Base-by-base conservation (phyloP, 2,329 filamentous ascomycete species). In the Cladosporium sp. region DNA sequence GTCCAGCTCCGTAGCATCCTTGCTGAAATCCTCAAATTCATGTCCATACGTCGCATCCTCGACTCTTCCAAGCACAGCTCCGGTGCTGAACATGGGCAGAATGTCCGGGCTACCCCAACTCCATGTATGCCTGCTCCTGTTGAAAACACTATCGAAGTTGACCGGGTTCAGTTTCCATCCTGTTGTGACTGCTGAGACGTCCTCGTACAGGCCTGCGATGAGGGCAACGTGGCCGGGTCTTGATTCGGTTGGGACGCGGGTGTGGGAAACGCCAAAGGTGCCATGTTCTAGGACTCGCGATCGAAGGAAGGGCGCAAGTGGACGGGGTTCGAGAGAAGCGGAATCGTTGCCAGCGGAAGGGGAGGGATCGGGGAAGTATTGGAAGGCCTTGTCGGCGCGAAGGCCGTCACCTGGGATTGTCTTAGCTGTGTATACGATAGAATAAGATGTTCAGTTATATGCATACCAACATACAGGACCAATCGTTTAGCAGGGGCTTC, bases 81-180 rank as follows among this genome's bases (percentile, higher is more conserved):
- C 95, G 66, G 93, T 86, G 76, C 96, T 89, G 76, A 99, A 99
- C 95, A 99, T 99, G 64, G 92, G 92, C 71, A 99, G 80, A 74
- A 99, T 99, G 79, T 99, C 95, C 1, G 95, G 95, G 75, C 93
- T 97, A 2, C 95, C 95, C 95, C 95, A 99, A 78, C 93, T 97
- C 95, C 95, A 99, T 8, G 96, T 99, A 80, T 99, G 96, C 55
- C 90, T 85, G 76, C 94, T 98, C 69, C 92, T 88, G 78, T 99
- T 99, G 86, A 99, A 99, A 12, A 99, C 93, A 74, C 94, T 98
- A 81, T 99, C 95, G 75, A 99, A 99, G 76, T 98, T 91, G 75
- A 99, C 95, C 0, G 95, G 95, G 76, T 99, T 99, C 72, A 97
- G 82, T 80, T 99, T 98, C 95, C 95, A 99, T 18, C 95, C 95